phyloP scores from a whole-genome alignment of 495 filamentous ascomycete species.

The Aspergillus saccharolyticus region DNA sequence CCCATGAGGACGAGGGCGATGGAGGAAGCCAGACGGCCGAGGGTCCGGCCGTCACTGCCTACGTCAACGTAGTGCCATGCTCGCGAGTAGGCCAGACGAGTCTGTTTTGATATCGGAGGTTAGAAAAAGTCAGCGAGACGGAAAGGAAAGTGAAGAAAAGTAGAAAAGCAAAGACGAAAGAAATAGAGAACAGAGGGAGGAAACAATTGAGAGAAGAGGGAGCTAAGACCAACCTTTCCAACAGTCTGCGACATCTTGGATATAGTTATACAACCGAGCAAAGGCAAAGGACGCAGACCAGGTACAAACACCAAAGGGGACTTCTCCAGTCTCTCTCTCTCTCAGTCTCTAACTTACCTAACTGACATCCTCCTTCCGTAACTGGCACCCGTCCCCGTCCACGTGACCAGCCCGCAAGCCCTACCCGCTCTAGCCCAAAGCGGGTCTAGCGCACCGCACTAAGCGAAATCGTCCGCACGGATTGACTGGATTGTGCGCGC shows the following conservation, averaged over 20 bases:
- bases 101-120: constrained; percentile 47
- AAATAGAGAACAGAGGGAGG: neutral
- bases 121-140: too few relatives aligned
- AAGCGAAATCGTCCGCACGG: constrained; percentile 45
- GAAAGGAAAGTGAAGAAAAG: too few relatives aligned
- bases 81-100: constrained; percentile 90
- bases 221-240: constrained; percentile 35
- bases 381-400: neutral
- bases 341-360: neutral
- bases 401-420: constrained; percentile 25
- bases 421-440: constrained; percentile 16
- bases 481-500: constrained; percentile 15
- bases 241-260: constrained; percentile 44
- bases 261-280: neutral
- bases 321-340: neutral
- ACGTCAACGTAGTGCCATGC: constrained; percentile 88
- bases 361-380: neutral
- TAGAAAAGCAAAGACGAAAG: too few relatives aligned
- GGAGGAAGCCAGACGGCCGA: constrained; percentile 84
- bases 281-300: neutral
- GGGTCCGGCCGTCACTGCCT: constrained; percentile 48
- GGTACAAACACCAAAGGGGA: neutral
- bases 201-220: neutral
- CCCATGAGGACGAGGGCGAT: constrained; percentile 95
- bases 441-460: constrained; percentile 22